phyloP scores from a whole-genome alignment of 1,139 yeast species.

The Hansenula lynferdii region DNA sequence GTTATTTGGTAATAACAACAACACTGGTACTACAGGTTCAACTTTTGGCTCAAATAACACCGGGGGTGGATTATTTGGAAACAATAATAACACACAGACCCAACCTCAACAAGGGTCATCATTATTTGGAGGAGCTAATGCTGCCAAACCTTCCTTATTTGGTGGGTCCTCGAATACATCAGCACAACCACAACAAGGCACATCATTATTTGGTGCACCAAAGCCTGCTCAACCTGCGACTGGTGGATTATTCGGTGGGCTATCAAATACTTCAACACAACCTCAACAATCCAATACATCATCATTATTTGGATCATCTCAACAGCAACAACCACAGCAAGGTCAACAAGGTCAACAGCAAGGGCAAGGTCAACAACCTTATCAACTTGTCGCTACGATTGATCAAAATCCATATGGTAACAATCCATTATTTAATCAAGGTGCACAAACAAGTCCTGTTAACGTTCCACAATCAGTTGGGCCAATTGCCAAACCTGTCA shows the following conservation, averaged over 20 bases:
- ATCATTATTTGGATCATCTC: not conserved
- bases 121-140: constrained; percentile 16
- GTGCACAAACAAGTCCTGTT: constrained; percentile 16
- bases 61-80: constrained; percentile 29
- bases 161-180: constrained; percentile 20
- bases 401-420: constrained; percentile 71
- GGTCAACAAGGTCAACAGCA: constrained; percentile 9
- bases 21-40: constrained; percentile 3
- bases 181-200: constrained; percentile 6
- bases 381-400: constrained; percentile 38
- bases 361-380: constrained; percentile 17
- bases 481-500: constrained; percentile 52
- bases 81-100: constrained; percentile 10
- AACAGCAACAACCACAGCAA: constrained; percentile 3
- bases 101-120: constrained; percentile 7
- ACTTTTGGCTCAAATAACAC: constrained; percentile 23
- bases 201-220: constrained; percentile 17
- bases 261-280: not conserved
- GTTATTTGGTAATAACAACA: constrained; percentile 14
- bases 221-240: not conserved
- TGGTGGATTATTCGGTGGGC: not conserved
- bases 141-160: constrained; percentile 7
- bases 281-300: too few species aligned
- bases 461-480: constrained; percentile 30
- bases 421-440: constrained; percentile 53